These are phyloP conservation scores for Solanum chacoense DNA, from an alignment of 305 asterid genomes.

Conservation along the genomic window DNA sequence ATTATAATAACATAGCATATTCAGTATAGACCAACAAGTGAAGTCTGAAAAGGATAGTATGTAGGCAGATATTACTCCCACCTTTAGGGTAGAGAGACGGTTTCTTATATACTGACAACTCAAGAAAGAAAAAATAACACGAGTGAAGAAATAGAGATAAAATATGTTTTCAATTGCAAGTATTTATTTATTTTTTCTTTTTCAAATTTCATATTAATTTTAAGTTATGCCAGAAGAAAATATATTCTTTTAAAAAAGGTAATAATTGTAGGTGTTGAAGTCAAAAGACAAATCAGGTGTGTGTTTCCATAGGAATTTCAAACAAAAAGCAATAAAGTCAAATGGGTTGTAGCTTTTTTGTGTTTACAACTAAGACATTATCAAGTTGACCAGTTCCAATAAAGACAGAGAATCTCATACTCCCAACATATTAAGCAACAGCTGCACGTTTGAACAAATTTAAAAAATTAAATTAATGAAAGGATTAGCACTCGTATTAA, in stretches of 20 bases:
- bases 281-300: neutral
- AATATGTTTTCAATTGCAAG: neutral
- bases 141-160: too few species aligned
- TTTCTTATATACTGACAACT: neutral
- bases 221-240: neutral
- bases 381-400: neutral
- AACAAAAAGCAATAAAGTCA: neutral
- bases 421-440: neutral
- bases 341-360: neutral
- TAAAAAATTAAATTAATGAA: neutral
- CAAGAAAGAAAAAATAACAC: neutral
- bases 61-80: neutral
- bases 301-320: neutral
- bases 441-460: neutral
- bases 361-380: neutral
- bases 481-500: neutral
- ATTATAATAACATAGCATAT: neutral
- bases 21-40: neutral
- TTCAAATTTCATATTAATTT: neutral
- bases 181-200: neutral
- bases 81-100: neutral
- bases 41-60: neutral
- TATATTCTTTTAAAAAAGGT: neutral
- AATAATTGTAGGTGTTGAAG: neutral
- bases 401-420: neutral